Conservation (phyloP, 345 rosid species). For the Laguncularia racemosa region DNA sequence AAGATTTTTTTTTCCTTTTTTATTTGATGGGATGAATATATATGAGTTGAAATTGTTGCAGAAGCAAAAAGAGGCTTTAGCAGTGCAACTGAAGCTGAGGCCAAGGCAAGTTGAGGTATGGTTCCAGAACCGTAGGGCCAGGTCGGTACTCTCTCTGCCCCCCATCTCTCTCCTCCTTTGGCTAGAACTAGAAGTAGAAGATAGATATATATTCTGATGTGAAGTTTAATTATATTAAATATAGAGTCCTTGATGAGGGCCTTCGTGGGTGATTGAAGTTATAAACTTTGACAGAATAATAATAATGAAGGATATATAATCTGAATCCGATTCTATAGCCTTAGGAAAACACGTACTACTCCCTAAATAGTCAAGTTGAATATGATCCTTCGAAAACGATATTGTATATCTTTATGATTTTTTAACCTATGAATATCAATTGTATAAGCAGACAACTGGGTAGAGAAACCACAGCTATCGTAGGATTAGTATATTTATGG, state of each 20-base stretch:
- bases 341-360: neutral
- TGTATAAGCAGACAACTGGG: too few relatives aligned
- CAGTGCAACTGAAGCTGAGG: constrained; percentile 67
- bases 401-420: too few relatives aligned
- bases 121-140: constrained; percentile 99
- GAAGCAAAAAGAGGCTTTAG: constrained; percentile 92
- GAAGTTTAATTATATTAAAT: neutral
- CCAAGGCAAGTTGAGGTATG: constrained; percentile 96
- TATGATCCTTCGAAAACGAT: neutral
- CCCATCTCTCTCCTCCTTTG: neutral
- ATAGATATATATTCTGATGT: neutral
- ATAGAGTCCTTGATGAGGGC: neutral
- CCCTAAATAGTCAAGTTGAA: too few relatives aligned
- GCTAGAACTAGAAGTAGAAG: too few relatives aligned
- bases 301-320: constrained; percentile 1
- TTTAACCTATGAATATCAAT: too few relatives aligned
- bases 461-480: neutral
- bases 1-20: too few relatives aligned
- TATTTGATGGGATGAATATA: too few relatives aligned
- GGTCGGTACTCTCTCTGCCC: constrained; percentile 30
- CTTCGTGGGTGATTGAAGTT: constrained; percentile 16
- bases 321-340: constrained; percentile 25
- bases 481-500: neutral
- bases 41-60: constrained; percentile 11
- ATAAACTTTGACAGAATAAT: constrained; percentile 12